Percentiles rank a stretch among this genome's conserved stretches.
phyloP scores from a whole-genome alignment of 2,329 filamentous ascomycete genomes.

The Sarocladium strictum region DNA sequence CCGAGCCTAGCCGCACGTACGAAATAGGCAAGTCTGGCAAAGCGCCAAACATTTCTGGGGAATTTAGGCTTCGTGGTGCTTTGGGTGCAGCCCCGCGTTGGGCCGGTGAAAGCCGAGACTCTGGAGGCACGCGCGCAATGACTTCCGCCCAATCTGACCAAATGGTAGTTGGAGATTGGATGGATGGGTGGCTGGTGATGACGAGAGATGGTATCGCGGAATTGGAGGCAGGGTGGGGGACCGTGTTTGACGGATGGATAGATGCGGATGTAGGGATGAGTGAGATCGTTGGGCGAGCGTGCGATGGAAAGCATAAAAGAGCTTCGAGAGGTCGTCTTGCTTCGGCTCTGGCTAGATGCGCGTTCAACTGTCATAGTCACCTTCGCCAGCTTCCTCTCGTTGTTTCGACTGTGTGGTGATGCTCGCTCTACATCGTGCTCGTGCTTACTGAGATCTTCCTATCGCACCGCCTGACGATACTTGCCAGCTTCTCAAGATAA shows the following conservation, averaged over 20 bases:
- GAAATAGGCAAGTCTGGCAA: too few species aligned
- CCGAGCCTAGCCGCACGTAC: neutral
- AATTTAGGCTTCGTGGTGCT: neutral
- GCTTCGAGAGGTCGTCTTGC: neutral
- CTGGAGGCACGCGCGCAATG: neutral
- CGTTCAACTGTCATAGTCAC: slow-evolving; percentile 7
- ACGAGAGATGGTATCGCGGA: neutral
- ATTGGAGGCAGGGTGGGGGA: neutral
- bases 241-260: neutral
- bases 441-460: neutral
- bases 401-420: neutral
- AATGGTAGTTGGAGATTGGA: neutral
- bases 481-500: too few species aligned
- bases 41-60: neutral
- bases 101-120: slow-evolving; percentile 4
- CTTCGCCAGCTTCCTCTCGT: slow-evolving; percentile 1
- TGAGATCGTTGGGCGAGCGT: neutral
- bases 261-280: neutral
- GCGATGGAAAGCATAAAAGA: neutral
- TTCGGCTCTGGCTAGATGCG: neutral
- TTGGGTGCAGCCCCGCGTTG: neutral
- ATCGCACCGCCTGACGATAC: neutral
- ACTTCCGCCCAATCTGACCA: neutral
- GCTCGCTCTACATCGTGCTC: neutral
- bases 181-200: neutral